Evolutionary conservation across 768 basidiomycete genomes (phyloP).

Genomic region (Pilatotrama ljubarskyi): DNA sequence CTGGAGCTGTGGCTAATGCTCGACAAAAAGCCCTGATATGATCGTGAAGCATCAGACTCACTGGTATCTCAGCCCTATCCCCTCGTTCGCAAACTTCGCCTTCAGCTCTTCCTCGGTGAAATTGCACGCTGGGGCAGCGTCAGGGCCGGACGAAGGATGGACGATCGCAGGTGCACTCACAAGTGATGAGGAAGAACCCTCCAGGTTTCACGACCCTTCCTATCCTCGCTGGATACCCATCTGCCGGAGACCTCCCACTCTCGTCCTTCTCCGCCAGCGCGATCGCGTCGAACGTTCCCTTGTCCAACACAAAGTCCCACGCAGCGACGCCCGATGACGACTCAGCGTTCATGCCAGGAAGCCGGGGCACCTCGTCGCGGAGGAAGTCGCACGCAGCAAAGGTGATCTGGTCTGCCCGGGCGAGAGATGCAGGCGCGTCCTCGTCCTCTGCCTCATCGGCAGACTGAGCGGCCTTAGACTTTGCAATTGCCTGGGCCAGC

Average conservation of each 20-base stretch:
- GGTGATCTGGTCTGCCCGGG: conserved; percentile 34
- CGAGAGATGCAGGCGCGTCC: neutral
- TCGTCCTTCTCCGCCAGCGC: conserved; percentile 65
- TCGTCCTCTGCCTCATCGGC: neutral
- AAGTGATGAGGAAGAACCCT: conserved; percentile 77
- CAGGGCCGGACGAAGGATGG: neutral
- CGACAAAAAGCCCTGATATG: neutral
- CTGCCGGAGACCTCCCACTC: conserved; percentile 51
- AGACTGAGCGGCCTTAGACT: conserved; percentile 22
- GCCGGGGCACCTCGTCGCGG: conserved; percentile 45
- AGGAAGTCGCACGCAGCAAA: conserved; percentile 72
- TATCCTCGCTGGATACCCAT: conserved; percentile 61
- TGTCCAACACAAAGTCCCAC: conserved; percentile 83
- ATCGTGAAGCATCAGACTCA: conserved; percentile 34
- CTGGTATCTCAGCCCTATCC: conserved; percentile 63
- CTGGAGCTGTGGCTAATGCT: conserved; percentile 52
- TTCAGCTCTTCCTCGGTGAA: conserved; percentile 79
- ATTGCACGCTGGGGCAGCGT: conserved; percentile 55
- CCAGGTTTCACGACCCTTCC: conserved; percentile 59
- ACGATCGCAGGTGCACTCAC: conserved; percentile 43
- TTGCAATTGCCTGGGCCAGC: conserved; percentile 59
- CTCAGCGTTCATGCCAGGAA: conserved; percentile 19
- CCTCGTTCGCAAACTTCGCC: conserved; percentile 47
- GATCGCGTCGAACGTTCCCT: conserved; percentile 89
- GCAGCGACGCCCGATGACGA: conserved; percentile 16